Evolutionary conservation across 2,329 filamentous ascomycete species (phyloP).

Genomic region (Diaporthe nobilis): DNA sequence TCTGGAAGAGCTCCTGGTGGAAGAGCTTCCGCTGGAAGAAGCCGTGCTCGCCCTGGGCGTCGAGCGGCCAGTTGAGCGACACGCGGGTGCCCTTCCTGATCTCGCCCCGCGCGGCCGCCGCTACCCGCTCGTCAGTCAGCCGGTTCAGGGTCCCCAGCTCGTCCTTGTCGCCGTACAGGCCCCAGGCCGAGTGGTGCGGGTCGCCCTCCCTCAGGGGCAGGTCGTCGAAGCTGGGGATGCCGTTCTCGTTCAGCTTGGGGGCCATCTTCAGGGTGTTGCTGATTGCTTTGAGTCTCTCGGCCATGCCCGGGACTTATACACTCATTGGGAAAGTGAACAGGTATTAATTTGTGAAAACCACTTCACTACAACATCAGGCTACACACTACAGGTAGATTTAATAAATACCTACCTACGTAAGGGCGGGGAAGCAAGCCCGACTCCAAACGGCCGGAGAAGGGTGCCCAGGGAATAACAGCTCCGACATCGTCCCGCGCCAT

Average conservation of each 20-base stretch:
- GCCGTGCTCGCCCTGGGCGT: constrained; percentile 63
- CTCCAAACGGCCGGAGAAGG: constrained; percentile 9
- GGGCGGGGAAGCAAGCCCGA: constrained; percentile 15
- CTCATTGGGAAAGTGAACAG: neutral
- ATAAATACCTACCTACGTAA: neutral
- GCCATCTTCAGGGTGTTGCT: constrained; percentile 36
- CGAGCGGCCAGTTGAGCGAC: constrained; percentile 72
- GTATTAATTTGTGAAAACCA: neutral
- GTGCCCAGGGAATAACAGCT: constrained; percentile 12
- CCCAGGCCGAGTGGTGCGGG: constrained; percentile 61
- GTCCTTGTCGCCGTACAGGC: constrained; percentile 68
- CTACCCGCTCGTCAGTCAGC: constrained; percentile 68
- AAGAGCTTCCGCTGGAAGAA: constrained; percentile 71
- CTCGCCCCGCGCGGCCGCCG: constrained; percentile 62
- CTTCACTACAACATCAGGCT: neutral
- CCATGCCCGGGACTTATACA: neutral
- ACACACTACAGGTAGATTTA: neutral
- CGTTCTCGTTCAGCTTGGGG: constrained; percentile 54
- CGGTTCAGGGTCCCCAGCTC: constrained; percentile 74
- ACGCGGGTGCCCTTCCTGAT: constrained; percentile 70
- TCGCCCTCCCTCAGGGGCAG: constrained; percentile 62
- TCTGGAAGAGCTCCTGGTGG: constrained; percentile 66
- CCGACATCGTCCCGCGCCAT: constrained; percentile 23
- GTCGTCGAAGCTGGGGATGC: constrained; percentile 62
- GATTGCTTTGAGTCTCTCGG: constrained; percentile 31